Evolutionary conservation across 2,329 filamentous ascomycete genomes (phyloP), one percentile per base, ranked within the genome.

Genomic region (Fusarium incarnatum): DNA sequence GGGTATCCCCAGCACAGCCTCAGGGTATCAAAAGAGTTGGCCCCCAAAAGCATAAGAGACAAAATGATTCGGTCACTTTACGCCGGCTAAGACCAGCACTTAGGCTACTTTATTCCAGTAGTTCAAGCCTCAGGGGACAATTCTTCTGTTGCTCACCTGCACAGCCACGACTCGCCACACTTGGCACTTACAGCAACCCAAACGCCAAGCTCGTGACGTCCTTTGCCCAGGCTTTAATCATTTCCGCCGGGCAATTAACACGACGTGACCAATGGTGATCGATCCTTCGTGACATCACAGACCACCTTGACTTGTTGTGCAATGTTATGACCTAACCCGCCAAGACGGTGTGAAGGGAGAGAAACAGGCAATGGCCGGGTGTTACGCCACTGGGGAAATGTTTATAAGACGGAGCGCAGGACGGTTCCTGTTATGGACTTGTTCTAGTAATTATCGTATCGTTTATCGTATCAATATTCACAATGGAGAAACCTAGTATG

Each of bases 401-500:
- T 27, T 37, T 40, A 41, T 37, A 63, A 27, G 47, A 45, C 23
- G 20, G 44, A 28, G 15, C 42, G 50, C 45, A 34, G 10, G 23
- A 60, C 20, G 16, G 18, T 25, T 27, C 45, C 34, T 40, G 8
- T 30, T 37, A 11, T 16, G 18, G 30, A 42, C 2, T 18, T 4
- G 8, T 22, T 41, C 27, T 23, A 8, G 20, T 48, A 34, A 13
- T 13, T 23, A 16, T 44, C 30, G 28, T 25, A 20, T 28, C n/a
- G 28, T 28, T 25, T 23, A 20, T 44, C 30, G 28, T 25, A 20
- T 28, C n/a, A 34, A 34, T 25, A 50, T 41, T 50, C 30, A 61
- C 30, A 34, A 73, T 73, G 71, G 71, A 73, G 42, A 71, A 67
- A 25, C 44, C 69, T 6, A 67, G 71, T 73, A 67, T 34, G 69